Evolutionary conservation across 176 grass and related monocot species (phyloP).

Genomic region (Lolium perenne): DNA sequence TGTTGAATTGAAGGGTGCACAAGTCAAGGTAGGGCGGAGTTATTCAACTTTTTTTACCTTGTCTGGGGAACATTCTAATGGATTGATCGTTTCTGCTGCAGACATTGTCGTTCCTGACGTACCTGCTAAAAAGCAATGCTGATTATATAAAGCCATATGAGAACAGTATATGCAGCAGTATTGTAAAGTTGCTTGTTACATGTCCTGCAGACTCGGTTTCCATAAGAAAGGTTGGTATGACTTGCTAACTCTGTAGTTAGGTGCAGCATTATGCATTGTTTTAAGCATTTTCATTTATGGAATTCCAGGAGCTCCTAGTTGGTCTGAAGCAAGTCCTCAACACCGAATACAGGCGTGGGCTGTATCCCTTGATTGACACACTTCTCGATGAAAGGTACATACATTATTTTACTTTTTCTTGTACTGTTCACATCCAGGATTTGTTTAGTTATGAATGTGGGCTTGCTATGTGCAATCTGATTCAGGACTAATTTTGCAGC

Average conservation of each 20-base stretch:
- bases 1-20: slow-evolving; percentile 90
- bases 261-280: slow-evolving; percentile 7
- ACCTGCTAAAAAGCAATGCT: slow-evolving; percentile 94
- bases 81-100: slow-evolving; percentile 53
- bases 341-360: slow-evolving; percentile 84
- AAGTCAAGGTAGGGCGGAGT: slow-evolving; percentile 76
- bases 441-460: slow-evolving; percentile 11
- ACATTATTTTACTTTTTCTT: slow-evolving; percentile 12
- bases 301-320: slow-evolving; percentile 85
- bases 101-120: slow-evolving; percentile 92
- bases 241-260: slow-evolving; percentile 2
- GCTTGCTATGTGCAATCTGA: slow-evolving; percentile 13
- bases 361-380: slow-evolving; percentile 97
- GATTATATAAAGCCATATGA: slow-evolving; percentile 93
- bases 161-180: slow-evolving; percentile 99
- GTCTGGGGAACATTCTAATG: slow-evolving; percentile 5
- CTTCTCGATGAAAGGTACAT: slow-evolving; percentile 98
- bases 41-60: slow-evolving; percentile 32
- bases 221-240: slow-evolving; percentile 78
- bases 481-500: background rate
- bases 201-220: slow-evolving; percentile 97
- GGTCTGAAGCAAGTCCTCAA: slow-evolving; percentile 96
- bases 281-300: slow-evolving; percentile 34
- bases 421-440: background rate
- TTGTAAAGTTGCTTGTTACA: slow-evolving; percentile 97